Conservation (phyloP, 345 rosid species). For the Melaleuca alternifolia region DNA sequence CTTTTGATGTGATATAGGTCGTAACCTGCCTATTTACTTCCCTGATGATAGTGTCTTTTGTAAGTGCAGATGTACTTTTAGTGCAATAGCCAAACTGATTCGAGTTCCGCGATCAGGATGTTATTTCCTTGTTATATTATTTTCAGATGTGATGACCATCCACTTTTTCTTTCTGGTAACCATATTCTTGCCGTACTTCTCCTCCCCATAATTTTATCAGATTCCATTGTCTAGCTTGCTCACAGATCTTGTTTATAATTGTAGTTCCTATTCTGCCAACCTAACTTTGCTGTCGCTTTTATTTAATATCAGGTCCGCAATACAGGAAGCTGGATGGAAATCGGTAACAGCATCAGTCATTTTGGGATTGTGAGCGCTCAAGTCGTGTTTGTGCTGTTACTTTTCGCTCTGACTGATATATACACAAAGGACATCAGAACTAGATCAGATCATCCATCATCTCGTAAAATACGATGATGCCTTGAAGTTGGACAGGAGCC, state of each 20-base stretch:
- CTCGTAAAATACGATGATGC: conserved; percentile 44
- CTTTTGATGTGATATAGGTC: neutral
- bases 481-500: neutral
- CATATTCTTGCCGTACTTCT: neutral
- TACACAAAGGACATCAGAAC: conserved; percentile 68
- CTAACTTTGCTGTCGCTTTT: neutral
- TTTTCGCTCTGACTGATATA: conserved; percentile 73
- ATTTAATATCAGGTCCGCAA: conserved; percentile 49
- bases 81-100: conserved; percentile 77
- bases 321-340: conserved; percentile 99
- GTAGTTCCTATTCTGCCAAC: neutral
- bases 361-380: conserved; percentile 95
- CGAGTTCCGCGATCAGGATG: conserved; percentile 77
- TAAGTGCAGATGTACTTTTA: conserved; percentile 74
- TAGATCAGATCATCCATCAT: conserved; percentile 22
- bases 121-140: conserved; percentile 85
- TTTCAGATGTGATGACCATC: conserved; percentile 91
- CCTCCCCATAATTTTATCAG: neutral
- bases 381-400: conserved; percentile 85
- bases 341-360: conserved; percentile 93
- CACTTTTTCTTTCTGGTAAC: conserved; percentile 96
- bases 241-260: neutral
- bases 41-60: neutral
- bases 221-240: neutral
- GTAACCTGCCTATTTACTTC: neutral